These are phyloP conservation scores for Gossypium thurberi DNA, from an alignment of 345 rosid genomes.

Conservation along the genomic window DNA sequence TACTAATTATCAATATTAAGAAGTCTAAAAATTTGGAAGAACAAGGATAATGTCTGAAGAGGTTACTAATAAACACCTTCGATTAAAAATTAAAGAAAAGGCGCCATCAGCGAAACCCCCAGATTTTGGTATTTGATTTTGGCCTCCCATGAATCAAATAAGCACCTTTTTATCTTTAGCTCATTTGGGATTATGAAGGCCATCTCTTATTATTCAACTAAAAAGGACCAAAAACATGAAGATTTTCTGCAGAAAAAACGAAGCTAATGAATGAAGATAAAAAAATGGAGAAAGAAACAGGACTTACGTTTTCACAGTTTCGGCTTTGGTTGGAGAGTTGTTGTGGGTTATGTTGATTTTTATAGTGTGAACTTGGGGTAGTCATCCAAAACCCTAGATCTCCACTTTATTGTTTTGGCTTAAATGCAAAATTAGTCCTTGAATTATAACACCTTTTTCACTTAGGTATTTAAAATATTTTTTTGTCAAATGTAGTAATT, in stretches of 20 bases:
- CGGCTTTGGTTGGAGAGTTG: neutral
- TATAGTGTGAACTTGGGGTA: too few relatives aligned
- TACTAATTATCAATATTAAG: too few relatives aligned
- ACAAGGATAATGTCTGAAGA: neutral
- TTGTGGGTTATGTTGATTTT: too few relatives aligned
- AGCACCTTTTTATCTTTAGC: neutral
- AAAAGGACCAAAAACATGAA: neutral
- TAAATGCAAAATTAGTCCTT: too few relatives aligned
- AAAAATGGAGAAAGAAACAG: neutral
- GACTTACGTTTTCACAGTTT: neutral
- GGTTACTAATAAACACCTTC: conserved; percentile 6
- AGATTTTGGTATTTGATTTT: conserved; percentile 1
- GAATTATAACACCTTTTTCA: too few relatives aligned
- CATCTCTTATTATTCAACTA: neutral
- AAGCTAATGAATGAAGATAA: too few relatives aligned
- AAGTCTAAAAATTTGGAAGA: neutral
- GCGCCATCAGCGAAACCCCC: conserved; percentile 8
- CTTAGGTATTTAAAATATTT: too few relatives aligned
- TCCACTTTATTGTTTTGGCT: too few relatives aligned
- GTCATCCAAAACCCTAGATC: too few relatives aligned
- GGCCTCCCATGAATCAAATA: conserved; percentile 14
- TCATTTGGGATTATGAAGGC: conserved; percentile 15
- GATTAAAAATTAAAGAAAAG: neutral
- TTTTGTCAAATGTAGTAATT: too few relatives aligned
- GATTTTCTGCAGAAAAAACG: too few relatives aligned